Evolutionary conservation across 768 basidiomycete genomes (phyloP).

Genomic region (Tricholoma hemisulphureum): DNA sequence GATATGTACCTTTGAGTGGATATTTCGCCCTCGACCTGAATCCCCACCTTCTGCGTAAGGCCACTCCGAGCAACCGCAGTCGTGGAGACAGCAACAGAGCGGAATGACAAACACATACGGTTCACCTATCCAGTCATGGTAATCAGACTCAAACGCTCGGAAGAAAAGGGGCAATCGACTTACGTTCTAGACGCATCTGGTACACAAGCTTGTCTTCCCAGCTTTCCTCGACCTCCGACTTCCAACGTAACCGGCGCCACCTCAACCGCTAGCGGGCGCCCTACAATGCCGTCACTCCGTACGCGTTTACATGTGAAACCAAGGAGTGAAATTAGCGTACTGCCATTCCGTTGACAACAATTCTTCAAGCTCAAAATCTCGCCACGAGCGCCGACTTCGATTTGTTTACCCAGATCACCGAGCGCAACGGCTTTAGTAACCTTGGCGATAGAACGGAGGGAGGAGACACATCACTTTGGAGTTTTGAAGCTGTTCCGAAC

Average conservation of each 20-base stretch:
- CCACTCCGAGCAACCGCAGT: neutral
- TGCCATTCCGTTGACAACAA: conserved; percentile 57
- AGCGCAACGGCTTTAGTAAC: conserved; percentile 94
- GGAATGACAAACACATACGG: neutral
- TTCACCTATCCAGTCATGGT: too few species aligned
- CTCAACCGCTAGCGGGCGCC: conserved; percentile 70
- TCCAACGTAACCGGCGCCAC: conserved; percentile 82
- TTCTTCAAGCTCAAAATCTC: conserved; percentile 84
- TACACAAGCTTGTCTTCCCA: conserved; percentile 85
- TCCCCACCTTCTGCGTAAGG: neutral
- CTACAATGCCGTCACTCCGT: conserved; percentile 17
- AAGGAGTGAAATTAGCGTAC: neutral
- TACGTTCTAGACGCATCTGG: conserved; percentile 79
- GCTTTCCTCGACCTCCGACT: conserved; percentile 84
- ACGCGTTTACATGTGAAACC: conserved; percentile 33
- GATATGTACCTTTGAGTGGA: neutral
- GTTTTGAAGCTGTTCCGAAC: neutral
- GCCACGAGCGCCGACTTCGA: conserved; percentile 86
- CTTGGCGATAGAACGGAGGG: conserved; percentile 76
- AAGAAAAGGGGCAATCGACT: conserved; percentile 20
- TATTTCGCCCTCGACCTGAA: neutral
- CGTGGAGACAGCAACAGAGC: neutral
- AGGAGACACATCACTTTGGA: too few species aligned
- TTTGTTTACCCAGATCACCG: conserved; percentile 86
- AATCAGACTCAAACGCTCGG: too few species aligned